phyloP scores from a whole-genome alignment of 768 basidiomycete genomes.

The Tricholoma terreum region DNA sequence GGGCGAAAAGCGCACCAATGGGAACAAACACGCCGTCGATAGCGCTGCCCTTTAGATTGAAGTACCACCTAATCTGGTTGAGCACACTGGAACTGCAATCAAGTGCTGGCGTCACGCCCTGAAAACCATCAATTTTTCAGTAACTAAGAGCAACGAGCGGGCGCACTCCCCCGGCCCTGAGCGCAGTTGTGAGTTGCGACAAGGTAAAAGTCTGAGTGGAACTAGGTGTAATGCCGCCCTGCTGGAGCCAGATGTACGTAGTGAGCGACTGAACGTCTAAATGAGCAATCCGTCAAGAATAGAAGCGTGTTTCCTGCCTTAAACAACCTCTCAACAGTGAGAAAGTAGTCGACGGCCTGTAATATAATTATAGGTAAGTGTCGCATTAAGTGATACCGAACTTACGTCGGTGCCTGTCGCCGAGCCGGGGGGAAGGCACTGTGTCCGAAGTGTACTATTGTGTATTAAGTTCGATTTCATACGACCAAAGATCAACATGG shows the following conservation, averaged over 20 bases:
- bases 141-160: not conserved
- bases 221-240: slow-evolving; percentile 72
- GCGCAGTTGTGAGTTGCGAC: slow-evolving; percentile 47
- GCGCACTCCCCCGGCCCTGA: slow-evolving; percentile 51
- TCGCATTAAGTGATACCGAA: not conserved
- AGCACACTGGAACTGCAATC: slow-evolving; percentile 28
- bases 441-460: slow-evolving; percentile 54
- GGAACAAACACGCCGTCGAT: slow-evolving; percentile 63
- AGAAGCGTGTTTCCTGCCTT: slow-evolving; percentile 36
- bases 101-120: slow-evolving; percentile 45
- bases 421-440: slow-evolving; percentile 61
- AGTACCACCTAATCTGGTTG: slow-evolving; percentile 55
- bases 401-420: slow-evolving; percentile 57
- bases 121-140: not conserved
- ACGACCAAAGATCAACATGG: not conserved
- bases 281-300: slow-evolving; percentile 19
- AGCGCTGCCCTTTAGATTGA: slow-evolving; percentile 60
- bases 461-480: not conserved
- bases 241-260: slow-evolving; percentile 68
- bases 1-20: slow-evolving; percentile 46
- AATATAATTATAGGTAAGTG: not conserved
- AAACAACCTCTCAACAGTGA: slow-evolving; percentile 57
- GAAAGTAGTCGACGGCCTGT: slow-evolving; percentile 67
- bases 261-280: slow-evolving; percentile 41
- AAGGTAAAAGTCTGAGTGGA: slow-evolving; percentile 55